Percentiles rank a stretch among this genome's conserved stretches.
Conservation (phyloP, 2,329 filamentous ascomycete genomes). For the Verticillium klebahnii region DNA sequence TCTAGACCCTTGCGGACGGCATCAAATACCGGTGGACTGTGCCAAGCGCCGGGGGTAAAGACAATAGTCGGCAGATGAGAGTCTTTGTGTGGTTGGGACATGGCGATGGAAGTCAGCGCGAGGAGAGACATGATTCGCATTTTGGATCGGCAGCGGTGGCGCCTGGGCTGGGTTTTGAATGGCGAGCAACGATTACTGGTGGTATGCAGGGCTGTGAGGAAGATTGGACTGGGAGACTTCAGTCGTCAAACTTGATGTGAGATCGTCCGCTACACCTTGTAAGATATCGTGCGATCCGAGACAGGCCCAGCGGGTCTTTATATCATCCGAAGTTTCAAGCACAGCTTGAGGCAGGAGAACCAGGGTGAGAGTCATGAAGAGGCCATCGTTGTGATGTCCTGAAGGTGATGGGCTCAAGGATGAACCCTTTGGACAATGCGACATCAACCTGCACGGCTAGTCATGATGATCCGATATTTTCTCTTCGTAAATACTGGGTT, state of each 20-base stretch:
- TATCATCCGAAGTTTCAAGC: not conserved
- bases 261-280: not conserved
- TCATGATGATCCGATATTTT: not conserved
- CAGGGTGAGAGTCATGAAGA: not conserved
- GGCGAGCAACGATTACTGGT: not conserved
- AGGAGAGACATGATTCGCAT: not conserved
- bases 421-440: not conserved
- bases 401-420: not conserved
- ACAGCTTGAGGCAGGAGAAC: not conserved
- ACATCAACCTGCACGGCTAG: not conserved
- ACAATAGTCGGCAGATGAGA: constrained; percentile 20
- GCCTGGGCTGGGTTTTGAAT: not conserved
- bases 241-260: not conserved
- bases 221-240: not conserved
- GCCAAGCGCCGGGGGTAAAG: constrained; percentile 34
- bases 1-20: constrained; percentile 23
- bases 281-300: not conserved
- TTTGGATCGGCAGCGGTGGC: not conserved
- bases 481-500: not conserved
- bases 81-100: not conserved
- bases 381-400: not conserved
- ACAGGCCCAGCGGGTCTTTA: not conserved
- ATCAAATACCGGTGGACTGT: constrained; percentile 24
- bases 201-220: not conserved
- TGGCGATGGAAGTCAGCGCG: not conserved